phyloP scores from a whole-genome alignment of 306 rosid species.

The Cicer judaicum region DNA sequence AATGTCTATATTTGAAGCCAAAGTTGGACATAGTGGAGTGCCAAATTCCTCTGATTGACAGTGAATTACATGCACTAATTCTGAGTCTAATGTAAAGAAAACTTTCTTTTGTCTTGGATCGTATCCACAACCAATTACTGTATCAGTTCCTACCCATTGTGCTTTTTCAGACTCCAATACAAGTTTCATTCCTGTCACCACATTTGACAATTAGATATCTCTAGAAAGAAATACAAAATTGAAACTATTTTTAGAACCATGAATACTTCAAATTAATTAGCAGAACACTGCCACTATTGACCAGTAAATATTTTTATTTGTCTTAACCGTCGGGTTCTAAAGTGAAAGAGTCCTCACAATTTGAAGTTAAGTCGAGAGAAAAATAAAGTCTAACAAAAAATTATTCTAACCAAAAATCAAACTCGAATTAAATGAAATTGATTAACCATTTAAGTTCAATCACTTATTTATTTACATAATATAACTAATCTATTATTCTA shows the following conservation, averaged over 20 bases:
- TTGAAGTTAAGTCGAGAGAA: too few relatives aligned
- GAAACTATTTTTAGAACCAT: conserved; percentile 11
- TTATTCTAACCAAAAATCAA: too few relatives aligned
- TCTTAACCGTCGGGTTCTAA: too few relatives aligned
- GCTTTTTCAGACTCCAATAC: conserved; percentile 65
- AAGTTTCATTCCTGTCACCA: conserved; percentile 70
- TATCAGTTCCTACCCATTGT: conserved; percentile 71
- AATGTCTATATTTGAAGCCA: conserved; percentile 67
- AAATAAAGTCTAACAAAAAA: too few relatives aligned
- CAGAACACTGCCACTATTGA: too few relatives aligned
- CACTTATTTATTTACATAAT: too few relatives aligned
- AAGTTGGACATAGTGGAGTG: conserved; percentile 68
- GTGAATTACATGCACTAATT: conserved; percentile 70
- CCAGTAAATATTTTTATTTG: too few relatives aligned
- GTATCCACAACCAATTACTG: conserved; percentile 86
- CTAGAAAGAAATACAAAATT: not conserved
- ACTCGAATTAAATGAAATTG: too few relatives aligned
- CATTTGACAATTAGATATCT: conserved; percentile 21
- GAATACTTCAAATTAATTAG: too few relatives aligned
- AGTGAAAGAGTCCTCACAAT: too few relatives aligned
- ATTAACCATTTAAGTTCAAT: too few relatives aligned
- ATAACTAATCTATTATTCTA: too few relatives aligned
- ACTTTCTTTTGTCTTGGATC: conserved; percentile 86
- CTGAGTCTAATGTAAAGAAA: conserved; percentile 84
- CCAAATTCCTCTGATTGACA: conserved; percentile 80